Base-by-base conservation (phyloP, 495 filamentous ascomycete genomes). In the Aspergillus ellipticus region DNA sequence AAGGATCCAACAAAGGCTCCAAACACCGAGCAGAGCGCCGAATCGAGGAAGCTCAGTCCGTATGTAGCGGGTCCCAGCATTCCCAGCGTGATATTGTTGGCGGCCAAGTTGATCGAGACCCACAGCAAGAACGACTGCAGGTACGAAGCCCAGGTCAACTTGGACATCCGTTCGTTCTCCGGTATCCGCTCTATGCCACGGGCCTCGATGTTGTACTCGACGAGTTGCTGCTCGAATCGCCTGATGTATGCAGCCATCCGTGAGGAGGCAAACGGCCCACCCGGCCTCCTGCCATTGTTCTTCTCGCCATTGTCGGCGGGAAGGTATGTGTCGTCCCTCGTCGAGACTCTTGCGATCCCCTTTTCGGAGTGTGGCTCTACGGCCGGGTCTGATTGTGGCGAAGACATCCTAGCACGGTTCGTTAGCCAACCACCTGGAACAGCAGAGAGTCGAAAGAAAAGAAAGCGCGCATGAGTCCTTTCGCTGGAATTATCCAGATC, bases 41-140 rank as follows among this genome's bases (percentile, higher is more conserved):
- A 78, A 66, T 92, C 89, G 24, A 67, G 61, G 61, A 91, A 90
- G 31, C 83, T 83, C 7, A 92, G 76, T 0, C 74, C 74, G 66
- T 83, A 92, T n/a, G 89, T 77, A 1, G 80, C 74, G 15, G 87
- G 85, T 0, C 85, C 88, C 13, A 92, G 76, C 76, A 90, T 84
- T 2, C 86, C 89, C 7, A 89, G 75, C 0, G 87, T 87, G 53
- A 90, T 82, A 66, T 91, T 91, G 68, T 89, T 89, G 45, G 86
- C 82, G 0, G 86, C 85, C 29, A 90, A 75, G 64, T 92, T 92
- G 71, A 90, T 80, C 1, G 85, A 85, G 54, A 89, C 75, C 89
- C 89, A 92, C 15, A 90, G 70, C 42, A 89, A 60, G 33, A 80
- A 81, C 6, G 85, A 76, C 66, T 90, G 88, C 37, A 83, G 60